Base-by-base conservation (phyloP, 129 eudicot species). In the Chrysanthemum seticuspe region DNA sequence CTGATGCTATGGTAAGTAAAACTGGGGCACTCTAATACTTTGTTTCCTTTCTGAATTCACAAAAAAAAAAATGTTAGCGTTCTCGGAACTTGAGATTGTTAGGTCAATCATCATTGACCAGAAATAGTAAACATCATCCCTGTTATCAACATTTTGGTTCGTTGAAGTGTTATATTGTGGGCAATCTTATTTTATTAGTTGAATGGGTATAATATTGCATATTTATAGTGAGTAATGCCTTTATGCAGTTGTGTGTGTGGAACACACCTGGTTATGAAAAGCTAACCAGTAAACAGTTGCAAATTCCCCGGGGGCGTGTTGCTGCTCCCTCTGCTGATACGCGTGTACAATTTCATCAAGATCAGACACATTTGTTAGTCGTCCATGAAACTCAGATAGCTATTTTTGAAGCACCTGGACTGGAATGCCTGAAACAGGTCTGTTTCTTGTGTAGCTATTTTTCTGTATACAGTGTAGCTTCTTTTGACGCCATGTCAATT, bases 341-440 rank as follows among this genome's bases (percentile, higher is more conserved):
- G 0, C 87, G 86, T 71, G 95, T 91, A 47, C 97, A 91, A 72
- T 87, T 91, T 70, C 97, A 91, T 81, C 95, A 91, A 77, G 88
- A 91, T 80, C 89, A 91, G 76, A 82, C 79, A 8, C 97, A 91
- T 36, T 63, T 91, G 61, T 50, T 91, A 45, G 97, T 83, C 36
- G 87, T 88, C 29, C 97, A 88, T 77, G 95, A 84, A 80, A 85
- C 95, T 15, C 97, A 91, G 78, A 91, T 91, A 65, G 95, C 97
- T 47, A 85, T 91, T 50, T 87, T 83, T 76, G 97, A 91, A 79
- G 95, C 87, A 8, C 85, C 88, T 49, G 86, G 80, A 67, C 85
- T 91, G 52, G 89, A 84, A 47, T 91, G 97, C 75, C 89, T 81
- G 25, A 90, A 85, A 70, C 97, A 90, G 95, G 97, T 90, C 12